These are phyloP conservation scores for Viridothelium virens DNA, from an alignment of 495 filamentous ascomycete genomes.

Conservation along the genomic window DNA sequence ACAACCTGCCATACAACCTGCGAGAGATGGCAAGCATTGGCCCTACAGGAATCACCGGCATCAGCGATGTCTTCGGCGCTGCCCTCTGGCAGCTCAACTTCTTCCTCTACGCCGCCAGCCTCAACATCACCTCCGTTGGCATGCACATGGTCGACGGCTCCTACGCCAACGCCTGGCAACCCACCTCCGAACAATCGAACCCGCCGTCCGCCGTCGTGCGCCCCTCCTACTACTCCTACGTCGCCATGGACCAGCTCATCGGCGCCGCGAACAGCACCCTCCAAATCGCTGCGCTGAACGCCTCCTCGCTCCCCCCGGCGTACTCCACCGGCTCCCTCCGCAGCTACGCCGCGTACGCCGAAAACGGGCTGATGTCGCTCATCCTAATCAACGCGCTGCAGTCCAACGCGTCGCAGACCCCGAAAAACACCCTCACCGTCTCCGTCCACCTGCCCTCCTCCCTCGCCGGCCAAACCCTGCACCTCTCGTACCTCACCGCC, in stretches of 20 bases:
- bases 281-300: slow-evolving; percentile 23
- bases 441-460: slow-evolving; percentile 23
- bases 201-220: slow-evolving; percentile 26
- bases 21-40: slow-evolving; percentile 35
- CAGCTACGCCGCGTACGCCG: slow-evolving; percentile 30
- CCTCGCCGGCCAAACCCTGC: slow-evolving; percentile 22
- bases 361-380: slow-evolving; percentile 25
- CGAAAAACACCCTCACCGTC: slow-evolving; percentile 23
- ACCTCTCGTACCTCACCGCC: slow-evolving; percentile 33
- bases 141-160: slow-evolving; percentile 39
- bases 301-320: slow-evolving; percentile 9
- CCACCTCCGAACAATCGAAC: slow-evolving; percentile 23
- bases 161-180: slow-evolving; percentile 34
- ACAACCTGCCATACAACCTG: slow-evolving; percentile 29
- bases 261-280: slow-evolving; percentile 31
- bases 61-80: slow-evolving; percentile 24
- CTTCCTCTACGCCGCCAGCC: slow-evolving; percentile 24
- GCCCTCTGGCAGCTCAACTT: slow-evolving; percentile 22
- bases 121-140: slow-evolving; percentile 32
- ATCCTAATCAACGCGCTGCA: slow-evolving; percentile 32
- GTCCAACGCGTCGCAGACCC: slow-evolving; percentile 25
- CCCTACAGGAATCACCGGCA: slow-evolving; percentile 28
- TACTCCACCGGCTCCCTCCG: slow-evolving; percentile 27
- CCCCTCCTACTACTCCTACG: slow-evolving; percentile 36
- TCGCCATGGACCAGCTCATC: slow-evolving; percentile 34